phyloP scores from a whole-genome alignment of 2,329 filamentous ascomycete genomes.

The Drechslera avenae region DNA sequence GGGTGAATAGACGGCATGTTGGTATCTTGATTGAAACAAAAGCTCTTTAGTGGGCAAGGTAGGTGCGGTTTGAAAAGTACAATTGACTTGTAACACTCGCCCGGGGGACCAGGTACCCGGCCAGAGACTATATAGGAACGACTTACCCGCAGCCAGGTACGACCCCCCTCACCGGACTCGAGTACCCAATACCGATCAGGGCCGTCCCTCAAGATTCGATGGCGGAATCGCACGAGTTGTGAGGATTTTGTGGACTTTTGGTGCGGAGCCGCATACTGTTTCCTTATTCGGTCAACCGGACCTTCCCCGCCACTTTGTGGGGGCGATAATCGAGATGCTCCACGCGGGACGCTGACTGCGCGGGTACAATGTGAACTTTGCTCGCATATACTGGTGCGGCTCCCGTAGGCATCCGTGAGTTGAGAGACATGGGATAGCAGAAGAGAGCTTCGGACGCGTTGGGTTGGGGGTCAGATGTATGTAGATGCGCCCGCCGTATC shows the following conservation, averaged over 20 bases:
- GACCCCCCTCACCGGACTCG: conserved; percentile 16
- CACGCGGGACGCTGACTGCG: too few relatives aligned
- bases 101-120: neutral
- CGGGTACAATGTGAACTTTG: too few relatives aligned
- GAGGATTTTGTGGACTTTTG: conserved; percentile 12
- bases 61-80: too few relatives aligned
- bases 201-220: neutral
- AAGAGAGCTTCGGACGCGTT: too few relatives aligned
- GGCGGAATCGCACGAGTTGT: conserved; percentile 15
- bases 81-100: neutral
- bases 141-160: neutral
- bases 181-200: conserved; percentile 11
- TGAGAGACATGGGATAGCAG: too few relatives aligned
- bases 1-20: conserved; percentile 61
- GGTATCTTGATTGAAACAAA: neutral
- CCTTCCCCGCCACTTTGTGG: conserved; percentile 14
- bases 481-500: too few relatives aligned
- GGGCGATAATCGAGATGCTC: neutral
- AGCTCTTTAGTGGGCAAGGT: neutral
- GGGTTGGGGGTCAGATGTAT: too few relatives aligned
- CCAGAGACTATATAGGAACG: conserved; percentile 3
- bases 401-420: too few relatives aligned
- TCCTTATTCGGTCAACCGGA: conserved; percentile 18
- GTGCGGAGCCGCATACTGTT: conserved; percentile 24
- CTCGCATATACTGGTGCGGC: too few relatives aligned